Conservation (phyloP, 2,329 filamentous ascomycete species). For the Xylariaceae sp. region DNA sequence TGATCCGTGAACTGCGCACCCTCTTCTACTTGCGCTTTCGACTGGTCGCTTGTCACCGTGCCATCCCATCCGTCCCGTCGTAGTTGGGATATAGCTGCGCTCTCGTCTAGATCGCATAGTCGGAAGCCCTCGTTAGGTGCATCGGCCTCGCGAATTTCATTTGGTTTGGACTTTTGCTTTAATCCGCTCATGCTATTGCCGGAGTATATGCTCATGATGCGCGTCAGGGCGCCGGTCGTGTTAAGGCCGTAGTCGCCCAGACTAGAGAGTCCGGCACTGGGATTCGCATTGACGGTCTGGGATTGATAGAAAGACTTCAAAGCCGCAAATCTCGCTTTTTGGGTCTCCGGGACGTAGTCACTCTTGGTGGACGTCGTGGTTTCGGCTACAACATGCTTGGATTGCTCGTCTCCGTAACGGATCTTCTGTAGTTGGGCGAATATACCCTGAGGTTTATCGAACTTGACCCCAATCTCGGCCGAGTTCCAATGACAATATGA, state of each 20-base stretch:
- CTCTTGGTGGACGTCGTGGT: constrained; percentile 35
- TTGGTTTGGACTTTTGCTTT: constrained; percentile 60
- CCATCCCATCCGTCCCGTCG: constrained; percentile 57
- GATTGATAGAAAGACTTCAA: constrained; percentile 76
- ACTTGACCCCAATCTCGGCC: constrained; percentile 80
- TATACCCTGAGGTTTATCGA: constrained; percentile 84
- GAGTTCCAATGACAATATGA: constrained; percentile 92
- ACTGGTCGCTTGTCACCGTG: constrained; percentile 49
- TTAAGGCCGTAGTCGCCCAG: constrained; percentile 53
- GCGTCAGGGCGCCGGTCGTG: constrained; percentile 75
- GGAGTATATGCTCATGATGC: constrained; percentile 90
- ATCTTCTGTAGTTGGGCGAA: constrained; percentile 71
- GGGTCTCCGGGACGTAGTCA: constrained; percentile 56
- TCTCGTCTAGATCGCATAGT: constrained; percentile 57
- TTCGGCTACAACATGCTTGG: constrained; percentile 23
- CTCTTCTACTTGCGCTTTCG: constrained; percentile 44
- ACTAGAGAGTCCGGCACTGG: constrained; percentile 45
- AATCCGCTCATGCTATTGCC: constrained; percentile 56
- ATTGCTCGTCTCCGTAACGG: constrained; percentile 52
- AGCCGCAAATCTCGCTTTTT: constrained; percentile 52
- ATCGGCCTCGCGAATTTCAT: constrained; percentile 75
- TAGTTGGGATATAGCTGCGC: constrained; percentile 54
- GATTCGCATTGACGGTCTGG: constrained; percentile 60
- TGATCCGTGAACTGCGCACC: constrained; percentile 62
- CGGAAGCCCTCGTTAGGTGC: constrained; percentile 66